Evolutionary conservation across 148 eudicot species (phyloP), one percentile per base, ranked within the genome.

Genomic region (Diospyros kaki): DNA sequence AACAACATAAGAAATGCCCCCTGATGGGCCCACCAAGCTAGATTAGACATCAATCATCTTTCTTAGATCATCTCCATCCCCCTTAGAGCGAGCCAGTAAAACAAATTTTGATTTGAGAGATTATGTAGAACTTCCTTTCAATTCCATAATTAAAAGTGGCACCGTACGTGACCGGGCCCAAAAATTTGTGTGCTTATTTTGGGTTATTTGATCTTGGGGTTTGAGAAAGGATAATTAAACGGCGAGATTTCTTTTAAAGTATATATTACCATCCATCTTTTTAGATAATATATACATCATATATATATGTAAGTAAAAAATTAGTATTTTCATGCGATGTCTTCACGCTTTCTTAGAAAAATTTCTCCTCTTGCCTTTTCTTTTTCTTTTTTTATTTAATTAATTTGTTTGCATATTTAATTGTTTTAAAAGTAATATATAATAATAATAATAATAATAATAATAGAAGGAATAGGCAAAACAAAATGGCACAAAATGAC

Each of bases 321-420:
- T 89, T 84, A 84, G 87, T 90, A 89, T 89, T 89, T 89, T 83
- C 87, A 87, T 85, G 83, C 89, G 82, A 87, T 78, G 83, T 81
- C 79, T 77, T 68, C 79, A 81, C 67, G 44, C 45, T 73, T 75
- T 79, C 43, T 60, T 65, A 64, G 56, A 48, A 70, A 46, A 42
- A 43, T 58, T 59, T 54, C 62, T 43, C n/a, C 40, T 28, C 28
- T 28, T 28, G 28, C 48, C 51, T 46, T 73, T 61, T 40, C 28
- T 58, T 13, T 41, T 55, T 64, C 4, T 44, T 28, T 28, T 28
- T 28, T 28, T 28, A 28, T 28, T 28, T 28, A 13, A 43, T 51
- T 55, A 44, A 9, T 48, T 69, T 42, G 7, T 73, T 64, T 50
- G 45, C 39, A 12, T 9, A 15, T 43, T 42, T 61, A 18, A 50